A percentile compares a stretch with the other conserved stretches of the same genome.
Evolutionary conservation across 495 filamentous ascomycete genomes (phyloP).

Genomic region (Jackrogersella minutella): DNA sequence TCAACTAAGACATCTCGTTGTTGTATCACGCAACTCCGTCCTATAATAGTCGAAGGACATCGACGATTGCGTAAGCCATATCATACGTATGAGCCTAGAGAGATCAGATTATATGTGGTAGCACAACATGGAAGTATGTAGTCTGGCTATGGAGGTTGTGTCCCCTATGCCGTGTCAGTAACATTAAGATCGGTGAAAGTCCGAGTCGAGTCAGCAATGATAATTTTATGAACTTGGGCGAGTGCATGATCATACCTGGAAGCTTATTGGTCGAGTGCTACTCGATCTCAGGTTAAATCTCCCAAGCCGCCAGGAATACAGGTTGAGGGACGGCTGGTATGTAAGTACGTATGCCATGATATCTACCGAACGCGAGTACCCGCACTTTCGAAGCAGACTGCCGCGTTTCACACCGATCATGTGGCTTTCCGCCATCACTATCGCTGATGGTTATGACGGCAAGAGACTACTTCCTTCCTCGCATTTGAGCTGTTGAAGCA

Average conservation of each 20-base stretch:
- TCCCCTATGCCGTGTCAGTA: too few species aligned
- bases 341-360: neutral
- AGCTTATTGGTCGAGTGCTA: neutral
- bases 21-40: neutral
- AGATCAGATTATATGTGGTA: too few species aligned
- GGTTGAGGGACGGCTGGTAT: neutral
- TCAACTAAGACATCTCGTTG: neutral
- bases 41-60: neutral
- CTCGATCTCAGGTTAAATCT: neutral
- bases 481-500: too few species aligned
- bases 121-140: too few species aligned
- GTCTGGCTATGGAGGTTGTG: too few species aligned
- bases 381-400: neutral
- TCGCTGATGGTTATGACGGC: neutral
- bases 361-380: slow-evolving; percentile 23
- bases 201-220: too few species aligned
- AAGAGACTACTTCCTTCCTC: neutral
- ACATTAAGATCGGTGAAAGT: too few species aligned
- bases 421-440: neutral
- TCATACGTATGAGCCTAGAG: neutral
- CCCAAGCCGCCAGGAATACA: neutral
- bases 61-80: neutral
- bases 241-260: neutral
- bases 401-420: slow-evolving; percentile 13
- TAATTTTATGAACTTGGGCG: too few species aligned